Evolutionary conservation across 371 early-diverging fungal genomes (phyloP), one percentile per base, ranked within the genome.

Genomic region (Mortierella sp.): DNA sequence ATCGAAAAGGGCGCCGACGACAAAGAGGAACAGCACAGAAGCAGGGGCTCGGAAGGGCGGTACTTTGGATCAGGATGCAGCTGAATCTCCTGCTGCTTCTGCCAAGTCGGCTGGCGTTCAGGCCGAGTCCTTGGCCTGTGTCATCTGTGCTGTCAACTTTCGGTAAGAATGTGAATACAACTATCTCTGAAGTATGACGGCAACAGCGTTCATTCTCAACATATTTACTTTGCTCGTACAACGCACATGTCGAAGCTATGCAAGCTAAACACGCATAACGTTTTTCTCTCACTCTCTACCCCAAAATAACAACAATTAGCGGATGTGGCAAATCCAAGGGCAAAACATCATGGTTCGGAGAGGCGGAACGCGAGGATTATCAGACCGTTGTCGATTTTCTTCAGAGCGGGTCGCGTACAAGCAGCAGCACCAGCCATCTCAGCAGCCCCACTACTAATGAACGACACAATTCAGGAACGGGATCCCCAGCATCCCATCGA

Each of bases 321-420:
- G 93, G 92, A 0, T 89, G 89, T 74, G 93, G 93, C 19, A 77
- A 79, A 19, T 92, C 93, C 4, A 86, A 88, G 76, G 92, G 92
- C 26, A 82, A 79, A 71, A 91, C 93, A 0, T 91, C 92, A 34
- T 92, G 92, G 92, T 90, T 90, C 11, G 93, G 89, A 19, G 90
- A 90, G 74, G 88, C 91, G 6, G 93, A 92, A 73, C 87, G 90
- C 57, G 89, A 89, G 16, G 92, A 92, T 71, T 92, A 92, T 69
- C 79, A 87, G 59, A 87, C 90, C 2, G 87, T 91, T 2, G 73
- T 92, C 11, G 86, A 91, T 43, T 84, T 88, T 76, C 26, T 90
- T 5, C 73, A 86, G 73, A 86, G 86, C 14, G 79, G 86, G 24
- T 71, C 79, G 13, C 73, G 61, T 19, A 44, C 75, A 3, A 53